A percentile compares a stretch with the other conserved stretches of the same genome.
Conservation (phyloP, 164 flowering plant genomes). For the Berberis vulgaris region DNA sequence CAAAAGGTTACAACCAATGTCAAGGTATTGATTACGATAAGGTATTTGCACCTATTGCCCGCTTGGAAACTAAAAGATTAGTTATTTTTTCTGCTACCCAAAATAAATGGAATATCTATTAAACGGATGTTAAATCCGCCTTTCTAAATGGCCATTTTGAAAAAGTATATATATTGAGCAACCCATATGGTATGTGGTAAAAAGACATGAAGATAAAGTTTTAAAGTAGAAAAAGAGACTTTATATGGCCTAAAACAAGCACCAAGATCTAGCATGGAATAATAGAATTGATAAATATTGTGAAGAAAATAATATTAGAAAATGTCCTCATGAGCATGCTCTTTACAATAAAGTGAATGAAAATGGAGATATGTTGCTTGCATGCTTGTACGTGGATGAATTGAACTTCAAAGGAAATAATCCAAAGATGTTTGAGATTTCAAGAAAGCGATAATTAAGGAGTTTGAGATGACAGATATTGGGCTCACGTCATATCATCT, state of each 20-base stretch:
- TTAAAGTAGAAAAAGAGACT: neutral
- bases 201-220: neutral
- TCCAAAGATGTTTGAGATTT: neutral
- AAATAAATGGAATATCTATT: neutral
- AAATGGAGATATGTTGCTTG: slow-evolving; percentile 3
- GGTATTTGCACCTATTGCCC: neutral
- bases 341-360: slow-evolving; percentile 2
- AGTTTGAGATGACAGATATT: slow-evolving; percentile 10
- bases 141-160: neutral
- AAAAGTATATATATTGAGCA: neutral
- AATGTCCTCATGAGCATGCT: slow-evolving; percentile 2
- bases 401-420: neutral
- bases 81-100: neutral
- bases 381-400: neutral
- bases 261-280: neutral
- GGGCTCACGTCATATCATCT: slow-evolving; percentile 16
- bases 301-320: neutral
- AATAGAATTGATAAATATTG: slow-evolving; percentile 2
- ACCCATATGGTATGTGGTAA: neutral
- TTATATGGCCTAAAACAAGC: neutral
- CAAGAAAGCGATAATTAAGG: slow-evolving; percentile 18
- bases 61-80: neutral
- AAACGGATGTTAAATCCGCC: neutral
- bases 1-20: neutral
- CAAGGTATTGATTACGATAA: neutral